These are phyloP conservation scores for Mycena pura DNA, from an alignment of 768 basidiomycete species.

Conservation along the genomic window DNA sequence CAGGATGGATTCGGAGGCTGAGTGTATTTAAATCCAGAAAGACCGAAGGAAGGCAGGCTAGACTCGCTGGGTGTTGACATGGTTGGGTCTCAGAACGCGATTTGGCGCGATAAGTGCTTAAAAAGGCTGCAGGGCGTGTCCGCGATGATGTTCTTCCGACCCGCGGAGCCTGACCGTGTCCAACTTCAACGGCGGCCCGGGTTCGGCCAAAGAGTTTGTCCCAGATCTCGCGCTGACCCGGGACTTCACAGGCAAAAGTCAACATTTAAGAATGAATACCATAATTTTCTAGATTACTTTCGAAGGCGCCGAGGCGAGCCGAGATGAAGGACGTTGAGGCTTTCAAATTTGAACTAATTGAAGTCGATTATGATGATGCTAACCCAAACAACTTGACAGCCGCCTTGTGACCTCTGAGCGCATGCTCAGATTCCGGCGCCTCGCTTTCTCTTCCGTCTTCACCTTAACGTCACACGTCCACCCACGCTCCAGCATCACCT, in stretches of 20 bases:
- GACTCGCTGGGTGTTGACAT: not conserved
- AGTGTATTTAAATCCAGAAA: conserved; percentile 36
- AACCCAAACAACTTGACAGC: no score
- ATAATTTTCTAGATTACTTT: no score
- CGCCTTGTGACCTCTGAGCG: conserved; percentile 3
- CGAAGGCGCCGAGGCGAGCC: no score
- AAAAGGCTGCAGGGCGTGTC: not conserved
- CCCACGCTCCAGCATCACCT: not conserved
- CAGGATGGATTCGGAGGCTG: conserved; percentile 47
- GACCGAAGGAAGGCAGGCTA: conserved; percentile 17
- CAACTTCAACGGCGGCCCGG: no score
- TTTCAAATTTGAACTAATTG: no score
- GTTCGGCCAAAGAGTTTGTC: no score
- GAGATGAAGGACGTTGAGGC: no score
- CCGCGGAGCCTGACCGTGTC: no score
- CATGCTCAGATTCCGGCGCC: conserved; percentile 23
- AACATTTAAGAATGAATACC: no score
- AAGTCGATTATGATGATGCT: no score
- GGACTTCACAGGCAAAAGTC: not conserved
- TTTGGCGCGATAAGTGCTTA: not conserved
- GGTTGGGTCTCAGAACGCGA: not conserved
- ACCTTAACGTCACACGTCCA: not conserved
- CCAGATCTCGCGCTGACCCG: no score
- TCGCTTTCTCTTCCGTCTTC: conserved; percentile 2
- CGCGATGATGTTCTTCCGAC: no score